phyloP scores from a whole-genome alignment of 768 basidiomycete genomes.

The Leccinum broughii region DNA sequence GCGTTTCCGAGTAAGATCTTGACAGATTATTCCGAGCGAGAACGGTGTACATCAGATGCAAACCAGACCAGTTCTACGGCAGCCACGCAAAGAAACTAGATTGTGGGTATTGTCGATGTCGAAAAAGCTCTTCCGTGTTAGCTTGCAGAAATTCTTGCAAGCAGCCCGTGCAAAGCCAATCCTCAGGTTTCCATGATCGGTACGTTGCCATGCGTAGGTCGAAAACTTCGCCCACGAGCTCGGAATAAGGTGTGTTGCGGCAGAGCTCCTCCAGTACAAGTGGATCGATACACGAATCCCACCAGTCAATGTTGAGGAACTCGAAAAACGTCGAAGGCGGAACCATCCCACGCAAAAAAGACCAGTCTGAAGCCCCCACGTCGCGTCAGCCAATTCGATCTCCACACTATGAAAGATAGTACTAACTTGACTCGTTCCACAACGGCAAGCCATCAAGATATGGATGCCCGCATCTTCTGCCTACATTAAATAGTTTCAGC shows the following conservation, averaged over 20 bases:
- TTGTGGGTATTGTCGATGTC: neutral
- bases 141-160: slow-evolving; percentile 7
- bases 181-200: slow-evolving; percentile 2
- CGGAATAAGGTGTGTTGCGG: slow-evolving; percentile 7
- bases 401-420: neutral
- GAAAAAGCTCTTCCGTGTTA: slow-evolving; percentile 11
- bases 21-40: neutral
- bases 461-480: slow-evolving; percentile 1
- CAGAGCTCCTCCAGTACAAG: slow-evolving; percentile 7
- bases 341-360: slow-evolving; percentile 13
- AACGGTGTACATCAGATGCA: neutral
- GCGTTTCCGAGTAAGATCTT: neutral
- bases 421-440: slow-evolving; percentile 18
- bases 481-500: neutral
- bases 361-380: slow-evolving; percentile 11
- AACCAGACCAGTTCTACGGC: neutral
- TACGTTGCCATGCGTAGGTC: slow-evolving; percentile 4
- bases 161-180: slow-evolving; percentile 17
- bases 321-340: slow-evolving; percentile 16
- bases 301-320: slow-evolving; percentile 16
- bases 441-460: neutral
- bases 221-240: slow-evolving; percentile 8
- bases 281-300: slow-evolving; percentile 7
- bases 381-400: neutral
- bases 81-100: neutral